These are phyloP conservation scores for Stephanodiscus triporus DNA, from an alignment of 108 stramenopile species.

Conservation along the genomic window DNA sequence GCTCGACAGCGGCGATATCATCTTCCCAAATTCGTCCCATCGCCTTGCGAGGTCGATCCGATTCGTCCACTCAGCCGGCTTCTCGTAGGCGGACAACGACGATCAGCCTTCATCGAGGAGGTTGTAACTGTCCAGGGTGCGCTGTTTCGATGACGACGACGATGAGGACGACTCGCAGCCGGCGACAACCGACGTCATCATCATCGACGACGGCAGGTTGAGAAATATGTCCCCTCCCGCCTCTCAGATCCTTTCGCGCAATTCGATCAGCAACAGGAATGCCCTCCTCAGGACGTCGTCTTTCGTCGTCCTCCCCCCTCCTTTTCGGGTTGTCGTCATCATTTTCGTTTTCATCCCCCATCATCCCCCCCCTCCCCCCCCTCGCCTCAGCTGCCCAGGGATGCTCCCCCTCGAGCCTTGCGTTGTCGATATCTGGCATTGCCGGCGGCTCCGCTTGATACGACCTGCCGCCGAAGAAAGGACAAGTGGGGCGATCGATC, in stretches of 20 bases:
- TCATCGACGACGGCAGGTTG: background rate
- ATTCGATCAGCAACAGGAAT: background rate
- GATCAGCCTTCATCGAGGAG: background rate
- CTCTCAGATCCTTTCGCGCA: slow-evolving; percentile 6
- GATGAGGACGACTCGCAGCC: slow-evolving; percentile 31
- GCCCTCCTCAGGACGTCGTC: slow-evolving; percentile 5
- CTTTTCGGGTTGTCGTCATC: too few relatives aligned
- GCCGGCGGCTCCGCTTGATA: too few relatives aligned
- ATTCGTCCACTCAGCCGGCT: slow-evolving; percentile 41
- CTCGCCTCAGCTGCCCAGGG: background rate
- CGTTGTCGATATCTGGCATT: slow-evolving; percentile 54
- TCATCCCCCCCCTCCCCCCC: background rate
- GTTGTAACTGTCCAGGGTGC: too few relatives aligned
- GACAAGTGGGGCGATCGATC: too few relatives aligned
- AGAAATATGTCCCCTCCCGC: too few relatives aligned
- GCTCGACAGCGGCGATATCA: too few relatives aligned
- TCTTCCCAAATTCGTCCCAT: too few relatives aligned
- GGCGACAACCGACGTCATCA: background rate
- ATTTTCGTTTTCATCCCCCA: background rate
- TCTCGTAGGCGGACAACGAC: background rate
- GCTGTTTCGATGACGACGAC: slow-evolving; percentile 15
- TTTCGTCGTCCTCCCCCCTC: too few relatives aligned
- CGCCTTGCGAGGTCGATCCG: too few relatives aligned
- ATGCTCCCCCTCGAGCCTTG: slow-evolving; percentile 25
- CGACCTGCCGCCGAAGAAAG: too few relatives aligned